Evolutionary conservation across 352 stramenopile species (phyloP).

Genomic region (Achlya hypogyna): DNA sequence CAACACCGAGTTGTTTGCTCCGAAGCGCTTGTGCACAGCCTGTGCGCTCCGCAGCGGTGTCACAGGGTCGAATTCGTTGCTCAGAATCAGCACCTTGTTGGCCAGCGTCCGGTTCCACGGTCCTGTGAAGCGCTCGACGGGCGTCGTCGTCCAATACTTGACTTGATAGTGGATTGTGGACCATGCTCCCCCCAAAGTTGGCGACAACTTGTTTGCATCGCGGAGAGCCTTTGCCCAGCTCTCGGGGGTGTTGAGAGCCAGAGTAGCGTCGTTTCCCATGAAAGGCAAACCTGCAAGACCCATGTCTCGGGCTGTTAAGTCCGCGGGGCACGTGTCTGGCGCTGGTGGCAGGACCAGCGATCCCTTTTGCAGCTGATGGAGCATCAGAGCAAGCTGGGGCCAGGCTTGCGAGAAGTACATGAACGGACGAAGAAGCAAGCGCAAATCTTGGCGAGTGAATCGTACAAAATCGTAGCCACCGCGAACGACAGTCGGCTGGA

Average conservation of each 20-base stretch:
- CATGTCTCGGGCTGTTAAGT: not conserved
- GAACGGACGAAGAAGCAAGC: not conserved
- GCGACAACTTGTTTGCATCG: not conserved
- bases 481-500: too few relatives aligned
- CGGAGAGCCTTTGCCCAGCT: not conserved
- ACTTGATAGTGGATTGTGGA: not conserved
- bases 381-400: not conserved
- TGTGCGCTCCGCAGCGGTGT: not conserved
- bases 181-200: not conserved
- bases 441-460: not conserved
- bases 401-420: not conserved
- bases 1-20: not conserved
- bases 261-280: not conserved
- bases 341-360: not conserved
- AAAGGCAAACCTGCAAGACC: not conserved
- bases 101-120: conserved; percentile 1
- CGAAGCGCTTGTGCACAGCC: not conserved
- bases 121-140: conserved; percentile 9
- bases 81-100: conserved; percentile 3
- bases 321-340: not conserved
- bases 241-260: not conserved
- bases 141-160: not conserved
- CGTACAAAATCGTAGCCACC: not conserved
- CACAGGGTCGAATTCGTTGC: conserved; percentile 8
- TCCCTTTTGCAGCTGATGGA: not conserved